Base-by-base conservation (phyloP, 2,329 filamentous ascomycete species). In the Periconia macrospinosa region DNA sequence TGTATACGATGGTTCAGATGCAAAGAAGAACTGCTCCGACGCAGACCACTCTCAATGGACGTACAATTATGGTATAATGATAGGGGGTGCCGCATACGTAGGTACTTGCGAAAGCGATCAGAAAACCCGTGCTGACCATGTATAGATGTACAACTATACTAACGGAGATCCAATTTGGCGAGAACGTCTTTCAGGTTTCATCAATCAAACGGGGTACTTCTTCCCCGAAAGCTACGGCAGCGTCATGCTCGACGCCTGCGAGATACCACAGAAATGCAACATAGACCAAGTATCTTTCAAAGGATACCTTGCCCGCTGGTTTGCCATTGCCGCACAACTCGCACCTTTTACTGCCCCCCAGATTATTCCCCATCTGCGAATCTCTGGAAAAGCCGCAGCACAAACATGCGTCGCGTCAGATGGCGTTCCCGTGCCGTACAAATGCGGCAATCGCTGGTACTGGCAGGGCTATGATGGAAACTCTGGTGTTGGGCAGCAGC, bases 251-350 rank as follows among this genome's bases (percentile, higher is more conserved):
- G 78, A 72, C 30, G 59, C 73, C 18, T 80, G 78, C 62, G 78
- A 80, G 51, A 63, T 67, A 1, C 60, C 57, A 18, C 57, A 67
- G 19, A 71, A 71, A 45, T 80, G 78, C 63, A 67, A 80, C 62
- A 63, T 68, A 23, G 78, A 80, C 55, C 76, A 79, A 55, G 70
- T 70, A 18, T 76, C 73, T 42, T 78, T 76, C 65, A 76, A 76
- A 66, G 76, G 76, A n/a, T 78, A 77, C 55, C 68, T 79, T 9
- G 65, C 75, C 3, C 75, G 78, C 54, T 79, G 76, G 75, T 72
- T 82, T 73, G 83, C 82, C 14, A 76, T 79, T 3, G 79, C 83
- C 5, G 79, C 79, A 0, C 81, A 86, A 60, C 74, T 86, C 53
- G 84, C 83, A 0, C 84, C 85, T 0, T 85, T 80, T 61, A 82